Conservation (phyloP, 1,139 yeast genomes). For the Debaryomycetaceae sp. region DNA sequence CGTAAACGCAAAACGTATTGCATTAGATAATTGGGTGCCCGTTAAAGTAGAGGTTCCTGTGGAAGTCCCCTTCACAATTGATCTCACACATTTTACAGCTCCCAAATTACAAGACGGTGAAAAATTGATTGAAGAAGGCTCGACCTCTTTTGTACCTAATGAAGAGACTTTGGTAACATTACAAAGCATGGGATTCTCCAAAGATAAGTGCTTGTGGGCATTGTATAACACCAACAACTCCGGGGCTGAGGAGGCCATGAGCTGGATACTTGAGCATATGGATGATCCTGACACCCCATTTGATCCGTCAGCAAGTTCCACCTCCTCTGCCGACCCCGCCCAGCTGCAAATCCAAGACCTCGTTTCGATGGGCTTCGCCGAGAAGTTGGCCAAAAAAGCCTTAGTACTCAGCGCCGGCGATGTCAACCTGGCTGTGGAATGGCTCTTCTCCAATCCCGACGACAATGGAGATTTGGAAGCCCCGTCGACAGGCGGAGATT, state of each 20-base stretch:
- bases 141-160: slow-evolving; percentile 48
- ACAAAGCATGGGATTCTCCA: slow-evolving; percentile 84
- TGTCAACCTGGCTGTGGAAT: slow-evolving; percentile 77
- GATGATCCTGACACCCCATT: slow-evolving; percentile 74
- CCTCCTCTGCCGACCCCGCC: slow-evolving; percentile 16
- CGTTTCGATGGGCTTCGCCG: slow-evolving; percentile 74
- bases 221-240: slow-evolving; percentile 68
- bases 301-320: slow-evolving; percentile 15
- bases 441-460: slow-evolving; percentile 79
- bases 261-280: slow-evolving; percentile 87
- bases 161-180: slow-evolving; percentile 52
- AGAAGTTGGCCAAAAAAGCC: slow-evolving; percentile 65
- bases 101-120: slow-evolving; percentile 40
- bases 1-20: slow-evolving; percentile 74
- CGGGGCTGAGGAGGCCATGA: slow-evolving; percentile 76
- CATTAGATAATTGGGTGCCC: slow-evolving; percentile 88
- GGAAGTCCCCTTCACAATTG: slow-evolving; percentile 43
- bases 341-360: slow-evolving; percentile 50
- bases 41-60: slow-evolving; percentile 75
- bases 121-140: slow-evolving; percentile 25
- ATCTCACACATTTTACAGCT: slow-evolving; percentile 26
- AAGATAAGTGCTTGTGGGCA: slow-evolving; percentile 62
- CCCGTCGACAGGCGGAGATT: slow-evolving; percentile 10
- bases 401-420: slow-evolving; percentile 55
- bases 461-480: slow-evolving; percentile 40